Conservation (phyloP, 371 early-diverging fungal species). For the Circinella umbellata region DNA sequence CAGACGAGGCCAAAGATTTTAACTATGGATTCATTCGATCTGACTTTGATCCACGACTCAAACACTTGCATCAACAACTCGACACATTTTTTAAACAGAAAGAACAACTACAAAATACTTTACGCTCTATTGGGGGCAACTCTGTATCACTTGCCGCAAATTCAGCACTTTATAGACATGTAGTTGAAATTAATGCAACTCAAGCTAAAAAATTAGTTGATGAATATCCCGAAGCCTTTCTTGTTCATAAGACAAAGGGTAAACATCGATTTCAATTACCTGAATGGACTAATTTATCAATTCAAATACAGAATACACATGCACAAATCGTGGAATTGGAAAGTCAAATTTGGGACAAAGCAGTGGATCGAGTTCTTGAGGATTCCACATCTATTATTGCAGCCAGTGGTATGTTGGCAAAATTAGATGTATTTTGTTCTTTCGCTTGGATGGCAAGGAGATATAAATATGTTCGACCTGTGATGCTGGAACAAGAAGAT, state of each 20-base stretch:
- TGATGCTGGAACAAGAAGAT: not conserved
- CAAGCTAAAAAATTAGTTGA: conserved; percentile 35
- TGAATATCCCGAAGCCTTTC: conserved; percentile 25
- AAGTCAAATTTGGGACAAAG: conserved; percentile 47
- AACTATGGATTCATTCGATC: conserved; percentile 57
- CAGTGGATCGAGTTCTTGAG: conserved; percentile 41
- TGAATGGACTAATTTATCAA: conserved; percentile 56
- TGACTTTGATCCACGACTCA: conserved; percentile 27
- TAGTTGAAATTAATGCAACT: conserved; percentile 54
- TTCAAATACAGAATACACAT: conserved; percentile 49
- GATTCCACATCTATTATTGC: conserved; percentile 53
- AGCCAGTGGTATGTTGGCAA: conserved; percentile 63
- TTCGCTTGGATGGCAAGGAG: conserved; percentile 63
- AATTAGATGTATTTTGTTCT: conserved; percentile 71
- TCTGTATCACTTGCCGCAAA: conserved; percentile 39
- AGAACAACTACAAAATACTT: conserved; percentile 26
- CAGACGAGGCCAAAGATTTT: conserved; percentile 35
- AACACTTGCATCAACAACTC: conserved; percentile 33
- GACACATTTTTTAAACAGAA: conserved; percentile 27
- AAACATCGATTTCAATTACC: conserved; percentile 59
- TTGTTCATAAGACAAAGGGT: conserved; percentile 41
- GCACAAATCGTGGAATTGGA: conserved; percentile 56
- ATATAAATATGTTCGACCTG: conserved; percentile 65
- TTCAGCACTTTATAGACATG: conserved; percentile 42
- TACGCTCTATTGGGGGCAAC: conserved; percentile 42